These are phyloP conservation scores for Mallotus japonicus DNA, from an alignment of 441 rosid species.

Conservation along the genomic window DNA sequence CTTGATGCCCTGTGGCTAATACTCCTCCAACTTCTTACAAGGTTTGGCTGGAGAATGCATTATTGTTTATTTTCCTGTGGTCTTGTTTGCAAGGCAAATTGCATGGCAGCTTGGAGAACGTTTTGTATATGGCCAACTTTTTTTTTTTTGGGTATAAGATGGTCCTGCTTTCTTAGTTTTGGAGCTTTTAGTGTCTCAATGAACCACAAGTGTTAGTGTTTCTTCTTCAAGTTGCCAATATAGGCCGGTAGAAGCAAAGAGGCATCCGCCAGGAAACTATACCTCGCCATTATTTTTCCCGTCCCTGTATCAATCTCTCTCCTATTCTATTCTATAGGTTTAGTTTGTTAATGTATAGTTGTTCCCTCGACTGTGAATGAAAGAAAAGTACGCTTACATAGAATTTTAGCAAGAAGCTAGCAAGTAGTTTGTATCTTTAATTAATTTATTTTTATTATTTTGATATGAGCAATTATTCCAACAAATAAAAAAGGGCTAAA, in stretches of 20 bases:
- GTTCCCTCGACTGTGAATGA: not conserved
- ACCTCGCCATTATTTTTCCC: not conserved
- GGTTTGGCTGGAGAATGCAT: not conserved
- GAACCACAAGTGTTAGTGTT: not conserved
- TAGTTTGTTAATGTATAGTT: not conserved
- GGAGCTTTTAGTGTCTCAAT: not conserved
- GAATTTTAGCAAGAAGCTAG: too few species aligned
- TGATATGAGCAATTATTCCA: too few species aligned
- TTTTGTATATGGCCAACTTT: not conserved
- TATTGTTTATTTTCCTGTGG: not conserved
- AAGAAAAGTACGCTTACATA: not conserved
- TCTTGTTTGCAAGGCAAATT: not conserved
- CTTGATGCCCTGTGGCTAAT: not conserved
- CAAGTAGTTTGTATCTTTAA: too few species aligned
- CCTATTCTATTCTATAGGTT: not conserved
- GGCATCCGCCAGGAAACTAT: not conserved
- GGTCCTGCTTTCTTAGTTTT: not conserved
- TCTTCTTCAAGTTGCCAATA: not conserved
- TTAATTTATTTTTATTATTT: too few species aligned
- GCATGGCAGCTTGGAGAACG: not conserved
- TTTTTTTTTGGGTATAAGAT: not conserved
- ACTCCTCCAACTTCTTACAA: not conserved
- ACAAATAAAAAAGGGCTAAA: too few species aligned
- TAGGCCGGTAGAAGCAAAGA: not conserved
- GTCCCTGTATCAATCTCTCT: slow-evolving; percentile 3